phyloP scores from a whole-genome alignment of 768 basidiomycete genomes.

The Tremella mesenterica region DNA sequence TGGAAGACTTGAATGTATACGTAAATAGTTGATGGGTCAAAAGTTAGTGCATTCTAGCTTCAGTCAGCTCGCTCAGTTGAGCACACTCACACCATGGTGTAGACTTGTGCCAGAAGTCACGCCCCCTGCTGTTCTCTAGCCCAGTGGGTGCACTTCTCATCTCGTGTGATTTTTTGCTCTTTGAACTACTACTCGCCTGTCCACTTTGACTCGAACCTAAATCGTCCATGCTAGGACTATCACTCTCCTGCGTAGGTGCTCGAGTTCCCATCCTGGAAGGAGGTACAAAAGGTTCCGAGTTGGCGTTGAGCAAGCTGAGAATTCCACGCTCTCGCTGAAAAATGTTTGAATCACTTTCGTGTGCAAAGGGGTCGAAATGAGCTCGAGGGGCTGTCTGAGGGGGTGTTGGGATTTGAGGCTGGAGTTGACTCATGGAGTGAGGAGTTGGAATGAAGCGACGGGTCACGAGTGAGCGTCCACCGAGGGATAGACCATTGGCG shows the following conservation, averaged over 20 bases:
- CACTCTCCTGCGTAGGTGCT: too few species aligned
- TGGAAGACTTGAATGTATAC: too few species aligned
- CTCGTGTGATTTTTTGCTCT: not conserved
- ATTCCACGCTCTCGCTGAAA: not conserved
- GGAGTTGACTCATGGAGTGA: not conserved
- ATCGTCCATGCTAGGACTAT: not conserved
- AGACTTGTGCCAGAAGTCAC: too few species aligned
- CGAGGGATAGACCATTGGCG: constrained; percentile 19
- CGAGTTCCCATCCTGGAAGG: too few species aligned
- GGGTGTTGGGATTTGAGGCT: not conserved
- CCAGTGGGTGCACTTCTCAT: too few species aligned
- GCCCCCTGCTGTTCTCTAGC: too few species aligned
- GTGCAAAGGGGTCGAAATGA: not conserved
- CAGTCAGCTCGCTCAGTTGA: too few species aligned
- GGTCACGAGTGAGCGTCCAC: constrained; percentile 17
- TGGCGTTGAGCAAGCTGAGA: not conserved
- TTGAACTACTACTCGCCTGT: not conserved
- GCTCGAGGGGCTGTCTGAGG: not conserved
- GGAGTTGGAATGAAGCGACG: constrained; percentile 3
- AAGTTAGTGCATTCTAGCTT: too few species aligned
- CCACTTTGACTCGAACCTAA: not conserved
- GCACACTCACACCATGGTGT: too few species aligned
- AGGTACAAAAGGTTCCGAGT: not conserved
- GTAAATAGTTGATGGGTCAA: too few species aligned
- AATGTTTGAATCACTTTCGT: not conserved